A percentile compares a stretch with the other conserved stretches of the same genome.
Conservation (phyloP, 164 flowering plant genomes). For the Kingdonia uniflora region DNA sequence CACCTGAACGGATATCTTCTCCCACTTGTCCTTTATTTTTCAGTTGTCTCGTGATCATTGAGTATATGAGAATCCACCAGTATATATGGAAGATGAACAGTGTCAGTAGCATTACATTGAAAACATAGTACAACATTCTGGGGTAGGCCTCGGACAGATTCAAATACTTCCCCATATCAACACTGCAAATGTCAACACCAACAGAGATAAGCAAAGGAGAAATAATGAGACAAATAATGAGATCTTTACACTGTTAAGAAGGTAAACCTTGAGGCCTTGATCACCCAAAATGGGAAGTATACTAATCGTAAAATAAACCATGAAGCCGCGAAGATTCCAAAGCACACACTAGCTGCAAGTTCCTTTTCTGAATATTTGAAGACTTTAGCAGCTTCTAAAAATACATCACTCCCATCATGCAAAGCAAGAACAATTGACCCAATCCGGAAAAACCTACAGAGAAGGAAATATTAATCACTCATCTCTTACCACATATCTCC, state of each 20-base stretch:
- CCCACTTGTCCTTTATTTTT: constrained; percentile 83
- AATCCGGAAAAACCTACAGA: constrained; percentile 65
- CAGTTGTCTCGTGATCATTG: constrained; percentile 72
- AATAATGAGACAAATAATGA: not conserved
- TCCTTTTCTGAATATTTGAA: constrained; percentile 76
- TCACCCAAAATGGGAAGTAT: constrained; percentile 80
- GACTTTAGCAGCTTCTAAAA: constrained; percentile 81
- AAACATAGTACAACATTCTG: constrained; percentile 44
- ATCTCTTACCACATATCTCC: too few species aligned
- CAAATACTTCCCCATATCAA: constrained; percentile 26
- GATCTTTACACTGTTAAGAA: constrained; percentile 2
- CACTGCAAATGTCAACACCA: constrained; percentile 31
- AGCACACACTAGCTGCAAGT: constrained; percentile 64
- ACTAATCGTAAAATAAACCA: constrained; percentile 75
- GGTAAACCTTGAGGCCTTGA: constrained; percentile 54
- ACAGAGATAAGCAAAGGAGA: not conserved
- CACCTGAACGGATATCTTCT: constrained; percentile 95
- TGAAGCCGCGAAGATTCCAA: constrained; percentile 72
- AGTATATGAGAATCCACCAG: constrained; percentile 86
- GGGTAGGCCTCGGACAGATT: constrained; percentile 25
- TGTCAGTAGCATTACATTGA: constrained; percentile 73
- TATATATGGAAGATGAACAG: constrained; percentile 83
- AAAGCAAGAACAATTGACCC: constrained; percentile 73
- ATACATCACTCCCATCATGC: constrained; percentile 88
- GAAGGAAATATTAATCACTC: not conserved